Conservation (phyloP, 352 stramenopile genomes). For the Pythium plurisporium region DNA sequence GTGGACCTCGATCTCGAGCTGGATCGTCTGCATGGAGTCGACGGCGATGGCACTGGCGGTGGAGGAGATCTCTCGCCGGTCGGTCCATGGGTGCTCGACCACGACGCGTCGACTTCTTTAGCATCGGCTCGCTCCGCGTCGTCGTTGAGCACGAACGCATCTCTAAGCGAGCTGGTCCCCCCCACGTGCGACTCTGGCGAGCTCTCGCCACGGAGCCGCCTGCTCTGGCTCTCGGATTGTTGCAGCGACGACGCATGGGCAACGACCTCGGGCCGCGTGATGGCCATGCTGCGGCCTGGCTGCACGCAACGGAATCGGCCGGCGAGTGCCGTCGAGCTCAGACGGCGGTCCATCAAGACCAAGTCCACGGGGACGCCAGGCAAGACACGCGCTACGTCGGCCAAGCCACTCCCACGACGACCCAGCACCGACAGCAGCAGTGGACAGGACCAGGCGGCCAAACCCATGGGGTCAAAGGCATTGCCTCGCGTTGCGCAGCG, state of each 20-base stretch:
- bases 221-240: conserved; percentile 62
- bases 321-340: conserved; percentile 4
- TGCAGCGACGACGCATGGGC: conserved; percentile 17
- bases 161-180: background rate
- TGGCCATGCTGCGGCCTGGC: conserved; percentile 17
- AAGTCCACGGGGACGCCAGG: background rate
- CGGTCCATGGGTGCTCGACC: conserved; percentile 40
- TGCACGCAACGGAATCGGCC: background rate
- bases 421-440: background rate
- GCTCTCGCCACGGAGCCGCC: conserved; percentile 51
- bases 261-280: conserved; percentile 2
- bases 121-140: conserved; percentile 15
- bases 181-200: background rate
- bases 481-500: background rate
- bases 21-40: background rate
- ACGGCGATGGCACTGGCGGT: background rate
- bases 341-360: conserved; percentile 1
- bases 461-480: background rate
- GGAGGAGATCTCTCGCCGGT: conserved; percentile 35
- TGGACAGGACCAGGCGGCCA: background rate
- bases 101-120: conserved; percentile 5
- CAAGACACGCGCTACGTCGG: conserved; percentile 8
- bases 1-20: conserved; percentile 14
- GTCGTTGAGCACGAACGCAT: background rate
- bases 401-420: background rate